phyloP scores from a whole-genome alignment of 1,284 basidiomycete species.

The Entoloma clypeatum region DNA sequence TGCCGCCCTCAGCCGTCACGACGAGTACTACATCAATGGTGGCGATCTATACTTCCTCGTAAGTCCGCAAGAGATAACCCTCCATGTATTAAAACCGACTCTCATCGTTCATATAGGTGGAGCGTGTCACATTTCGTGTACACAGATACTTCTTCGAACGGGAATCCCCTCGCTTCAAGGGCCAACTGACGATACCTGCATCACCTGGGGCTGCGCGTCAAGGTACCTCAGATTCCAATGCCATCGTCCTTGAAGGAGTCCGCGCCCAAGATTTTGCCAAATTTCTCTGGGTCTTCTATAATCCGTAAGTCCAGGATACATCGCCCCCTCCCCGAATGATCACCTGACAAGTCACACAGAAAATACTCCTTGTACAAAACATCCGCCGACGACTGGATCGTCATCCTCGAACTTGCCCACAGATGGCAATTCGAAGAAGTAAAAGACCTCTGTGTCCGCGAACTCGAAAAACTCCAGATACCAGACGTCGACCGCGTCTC shows the following conservation, averaged over 20 bases:
- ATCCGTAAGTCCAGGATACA: slow-evolving; percentile 43
- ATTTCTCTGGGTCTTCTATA: slow-evolving; percentile 70
- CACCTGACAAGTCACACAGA: slow-evolving; percentile 17
- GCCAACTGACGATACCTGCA: slow-evolving; percentile 39
- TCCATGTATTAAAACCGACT: slow-evolving; percentile 5
- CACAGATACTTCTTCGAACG: slow-evolving; percentile 65
- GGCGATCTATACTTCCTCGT: slow-evolving; percentile 49
- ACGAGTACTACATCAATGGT: slow-evolving; percentile 49
- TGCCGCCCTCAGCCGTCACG: slow-evolving; percentile 36
- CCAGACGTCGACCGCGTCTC: slow-evolving; percentile 52
- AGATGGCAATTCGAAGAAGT: slow-evolving; percentile 61
- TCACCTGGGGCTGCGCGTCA: slow-evolving; percentile 42
- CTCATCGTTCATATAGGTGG: slow-evolving; percentile 35
- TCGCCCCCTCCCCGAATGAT: background rate
- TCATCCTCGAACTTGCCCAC: slow-evolving; percentile 54
- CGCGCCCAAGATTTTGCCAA: slow-evolving; percentile 47
- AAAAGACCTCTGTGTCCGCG: slow-evolving; percentile 52
- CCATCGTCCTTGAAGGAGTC: slow-evolving; percentile 50
- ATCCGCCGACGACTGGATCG: slow-evolving; percentile 50
- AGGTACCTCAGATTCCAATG: slow-evolving; percentile 43
- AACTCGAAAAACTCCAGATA: slow-evolving; percentile 52
- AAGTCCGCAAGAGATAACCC: slow-evolving; percentile 20
- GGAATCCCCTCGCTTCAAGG: slow-evolving; percentile 52
- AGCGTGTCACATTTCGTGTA: slow-evolving; percentile 47
- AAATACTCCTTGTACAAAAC: slow-evolving; percentile 56